A percentile compares a stretch with the other conserved stretches of the same genome.
phyloP scores from a whole-genome alignment of 345 rosid genomes.

The Crucihimalaya himalaica region DNA sequence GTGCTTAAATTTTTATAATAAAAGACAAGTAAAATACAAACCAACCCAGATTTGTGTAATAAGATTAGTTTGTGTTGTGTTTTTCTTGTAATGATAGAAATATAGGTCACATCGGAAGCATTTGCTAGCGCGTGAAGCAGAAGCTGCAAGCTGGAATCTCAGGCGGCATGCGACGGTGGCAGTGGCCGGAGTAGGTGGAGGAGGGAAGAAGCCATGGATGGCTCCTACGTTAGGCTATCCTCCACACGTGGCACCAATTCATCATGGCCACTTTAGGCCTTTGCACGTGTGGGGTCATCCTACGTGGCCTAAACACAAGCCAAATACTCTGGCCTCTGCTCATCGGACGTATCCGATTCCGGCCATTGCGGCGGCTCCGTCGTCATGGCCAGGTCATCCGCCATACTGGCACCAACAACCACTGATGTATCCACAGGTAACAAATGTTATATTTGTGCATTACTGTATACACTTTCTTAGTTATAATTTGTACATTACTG shows the following conservation, averaged over 20 bases:
- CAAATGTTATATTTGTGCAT: neutral
- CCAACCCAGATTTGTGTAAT: neutral
- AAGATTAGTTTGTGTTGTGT: neutral
- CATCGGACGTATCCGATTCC: constrained; percentile 39
- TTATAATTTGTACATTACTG: neutral
- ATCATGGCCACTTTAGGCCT: constrained; percentile 60
- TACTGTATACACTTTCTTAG: neutral
- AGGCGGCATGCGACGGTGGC: constrained; percentile 63
- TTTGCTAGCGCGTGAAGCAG: constrained; percentile 79
- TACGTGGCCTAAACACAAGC: constrained; percentile 72
- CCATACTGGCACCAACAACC: constrained; percentile 67
- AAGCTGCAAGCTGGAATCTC: constrained; percentile 79
- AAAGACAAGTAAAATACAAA: neutral
- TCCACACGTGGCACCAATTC: constrained; percentile 49
- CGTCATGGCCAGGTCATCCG: constrained; percentile 49
- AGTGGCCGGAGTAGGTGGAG: constrained; percentile 43
- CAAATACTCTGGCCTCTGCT: constrained; percentile 43
- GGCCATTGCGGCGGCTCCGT: constrained; percentile 45
- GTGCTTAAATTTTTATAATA: neutral
- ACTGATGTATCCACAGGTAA: constrained; percentile 39
- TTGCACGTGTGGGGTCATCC: constrained; percentile 98
- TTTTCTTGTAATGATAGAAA: constrained; percentile 50
- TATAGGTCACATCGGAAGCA: constrained; percentile 90
- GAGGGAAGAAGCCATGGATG: constrained; percentile 53
- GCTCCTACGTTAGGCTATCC: constrained; percentile 82